These are phyloP conservation scores for Sporothrix variecibatus DNA, from an alignment of 2,329 filamentous ascomycete species.

Conservation along the genomic window DNA sequence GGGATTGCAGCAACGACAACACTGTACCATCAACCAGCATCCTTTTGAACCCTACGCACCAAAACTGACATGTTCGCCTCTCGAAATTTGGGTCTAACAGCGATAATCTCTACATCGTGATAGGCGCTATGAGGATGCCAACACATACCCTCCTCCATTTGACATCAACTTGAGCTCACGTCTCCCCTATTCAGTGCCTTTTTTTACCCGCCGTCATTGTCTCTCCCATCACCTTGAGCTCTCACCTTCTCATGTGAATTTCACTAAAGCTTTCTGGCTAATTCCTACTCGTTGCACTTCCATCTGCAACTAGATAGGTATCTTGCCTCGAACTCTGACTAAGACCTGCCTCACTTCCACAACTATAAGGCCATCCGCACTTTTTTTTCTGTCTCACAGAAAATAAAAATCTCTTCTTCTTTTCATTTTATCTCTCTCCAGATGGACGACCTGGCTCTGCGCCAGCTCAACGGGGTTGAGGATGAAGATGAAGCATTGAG, in stretches of 20 bases:
- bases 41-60: background rate
- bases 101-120: background rate
- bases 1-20: background rate
- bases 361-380: background rate
- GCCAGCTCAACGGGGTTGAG: conserved; percentile 39
- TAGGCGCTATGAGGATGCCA: background rate
- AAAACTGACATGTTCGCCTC: background rate
- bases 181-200: background rate
- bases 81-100: background rate
- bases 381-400: no score
- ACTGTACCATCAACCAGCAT: background rate
- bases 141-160: background rate
- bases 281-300: no score
- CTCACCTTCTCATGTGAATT: background rate
- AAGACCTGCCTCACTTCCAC: background rate
- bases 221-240: background rate
- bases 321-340: background rate
- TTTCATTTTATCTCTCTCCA: conserved; percentile 14
- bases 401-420: background rate
- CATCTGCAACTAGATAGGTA: background rate
- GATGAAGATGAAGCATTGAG: conserved; percentile 63
- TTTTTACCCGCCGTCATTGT: background rate
- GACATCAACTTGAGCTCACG: background rate
- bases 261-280: no score
- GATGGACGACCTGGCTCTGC: conserved; percentile 33